A percentile compares a stretch with the other conserved stretches of the same genome.
Conservation (phyloP, 1,284 basidiomycete species). For the Ustilago tritici region DNA sequence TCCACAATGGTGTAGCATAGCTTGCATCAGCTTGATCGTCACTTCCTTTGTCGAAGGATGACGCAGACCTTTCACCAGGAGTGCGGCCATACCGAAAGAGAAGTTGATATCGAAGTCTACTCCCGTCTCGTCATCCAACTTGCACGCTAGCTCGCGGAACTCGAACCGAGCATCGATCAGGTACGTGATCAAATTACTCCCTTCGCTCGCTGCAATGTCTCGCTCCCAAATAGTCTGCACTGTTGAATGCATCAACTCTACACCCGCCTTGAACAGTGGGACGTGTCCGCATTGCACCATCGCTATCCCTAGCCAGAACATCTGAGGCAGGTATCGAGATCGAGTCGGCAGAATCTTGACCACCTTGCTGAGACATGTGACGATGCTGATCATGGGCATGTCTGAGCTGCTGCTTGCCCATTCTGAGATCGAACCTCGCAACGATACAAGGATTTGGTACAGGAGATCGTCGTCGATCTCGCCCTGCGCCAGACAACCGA, state of each 20-base stretch:
- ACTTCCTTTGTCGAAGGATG: conserved; percentile 59
- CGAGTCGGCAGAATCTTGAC: conserved; percentile 61
- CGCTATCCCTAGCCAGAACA: conserved; percentile 66
- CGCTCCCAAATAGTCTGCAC: conserved; percentile 56
- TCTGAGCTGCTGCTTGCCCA: conserved; percentile 61
- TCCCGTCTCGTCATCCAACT: conserved; percentile 63
- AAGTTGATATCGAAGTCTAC: conserved; percentile 68
- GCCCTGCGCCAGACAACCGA: conserved; percentile 80
- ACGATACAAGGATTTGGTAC: conserved; percentile 87
- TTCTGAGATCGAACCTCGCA: conserved; percentile 63
- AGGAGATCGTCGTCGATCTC: conserved; percentile 83
- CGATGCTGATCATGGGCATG: conserved; percentile 67
- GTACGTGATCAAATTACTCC: conserved; percentile 53
- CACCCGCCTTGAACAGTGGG: conserved; percentile 63
- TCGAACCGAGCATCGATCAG: conserved; percentile 61
- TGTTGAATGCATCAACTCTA: conserved; percentile 59
- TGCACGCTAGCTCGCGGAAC: conserved; percentile 60
- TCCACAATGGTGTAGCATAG: conserved; percentile 54
- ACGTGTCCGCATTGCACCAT: conserved; percentile 64
- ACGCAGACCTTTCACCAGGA: conserved; percentile 63
- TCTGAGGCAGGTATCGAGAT: conserved; percentile 64
- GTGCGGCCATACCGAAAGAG: conserved; percentile 61
- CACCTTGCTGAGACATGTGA: conserved; percentile 64
- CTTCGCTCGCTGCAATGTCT: conserved; percentile 44
- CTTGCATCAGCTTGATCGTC: conserved; percentile 58